Conservation (phyloP, 495 filamentous ascomycete species). For the Penicillium egyptiacum region DNA sequence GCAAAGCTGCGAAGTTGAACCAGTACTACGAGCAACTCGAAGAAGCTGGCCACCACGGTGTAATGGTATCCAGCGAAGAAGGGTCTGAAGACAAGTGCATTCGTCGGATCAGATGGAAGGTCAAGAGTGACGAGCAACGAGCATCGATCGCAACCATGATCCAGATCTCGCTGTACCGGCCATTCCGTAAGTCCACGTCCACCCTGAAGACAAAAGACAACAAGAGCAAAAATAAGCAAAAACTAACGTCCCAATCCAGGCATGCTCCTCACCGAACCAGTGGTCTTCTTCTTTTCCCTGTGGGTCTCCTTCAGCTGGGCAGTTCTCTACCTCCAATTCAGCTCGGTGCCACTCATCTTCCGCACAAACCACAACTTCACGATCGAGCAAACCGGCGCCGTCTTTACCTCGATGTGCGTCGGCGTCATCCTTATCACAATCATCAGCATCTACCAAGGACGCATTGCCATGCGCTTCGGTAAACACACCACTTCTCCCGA, state of each 20-base stretch:
- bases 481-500: slow-evolving; percentile 63
- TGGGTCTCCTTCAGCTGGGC: slow-evolving; percentile 93
- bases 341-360: slow-evolving; percentile 78
- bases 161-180: slow-evolving; percentile 67
- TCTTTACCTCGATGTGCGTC: slow-evolving; percentile 74
- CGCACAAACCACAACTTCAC: slow-evolving; percentile 65
- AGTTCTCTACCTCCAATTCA: slow-evolving; percentile 81
- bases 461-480: slow-evolving; percentile 42
- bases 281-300: slow-evolving; percentile 91
- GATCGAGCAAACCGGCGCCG: slow-evolving; percentile 63
- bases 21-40: slow-evolving; percentile 77
- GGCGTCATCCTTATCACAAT: slow-evolving; percentile 67
- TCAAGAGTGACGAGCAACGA: slow-evolving; percentile 79
- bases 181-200: slow-evolving; percentile 59
- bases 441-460: slow-evolving; percentile 74
- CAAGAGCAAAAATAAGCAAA: background rate
- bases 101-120: slow-evolving; percentile 77
- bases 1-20: slow-evolving; percentile 74
- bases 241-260: slow-evolving; percentile 35
- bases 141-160: slow-evolving; percentile 70
- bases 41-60: slow-evolving; percentile 61
- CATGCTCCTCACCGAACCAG: slow-evolving; percentile 83
- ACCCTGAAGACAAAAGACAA: background rate
- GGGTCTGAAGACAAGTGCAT: slow-evolving; percentile 35
- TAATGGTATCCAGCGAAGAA: slow-evolving; percentile 45